phyloP scores from a whole-genome alignment of 2,329 filamentous ascomycete species.

The Fusarium buxicola region DNA sequence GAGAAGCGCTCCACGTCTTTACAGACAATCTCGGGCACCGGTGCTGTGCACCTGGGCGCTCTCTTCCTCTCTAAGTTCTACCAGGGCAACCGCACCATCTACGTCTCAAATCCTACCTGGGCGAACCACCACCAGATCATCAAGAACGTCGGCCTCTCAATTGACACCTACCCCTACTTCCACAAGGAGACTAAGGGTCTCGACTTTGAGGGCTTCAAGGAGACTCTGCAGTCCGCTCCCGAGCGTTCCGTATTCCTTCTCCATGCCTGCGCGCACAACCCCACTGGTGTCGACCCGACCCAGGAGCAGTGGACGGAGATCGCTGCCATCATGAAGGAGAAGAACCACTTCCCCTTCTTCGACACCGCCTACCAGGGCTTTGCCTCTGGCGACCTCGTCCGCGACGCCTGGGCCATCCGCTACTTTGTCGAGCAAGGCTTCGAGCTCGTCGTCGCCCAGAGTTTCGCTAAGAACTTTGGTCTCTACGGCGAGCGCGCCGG shows the following conservation, averaged over 20 bases:
- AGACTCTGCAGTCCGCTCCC: slow-evolving; percentile 75
- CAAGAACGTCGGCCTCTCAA: slow-evolving; percentile 82
- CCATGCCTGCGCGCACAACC: slow-evolving; percentile 97
- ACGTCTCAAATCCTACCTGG: slow-evolving; percentile 96
- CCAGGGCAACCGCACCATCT: slow-evolving; percentile 78
- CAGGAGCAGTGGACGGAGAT: slow-evolving; percentile 95
- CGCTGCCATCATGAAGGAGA: slow-evolving; percentile 78
- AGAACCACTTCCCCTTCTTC: slow-evolving; percentile 96
- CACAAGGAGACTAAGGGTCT: slow-evolving; percentile 88
- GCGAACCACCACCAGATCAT: slow-evolving; percentile 99
- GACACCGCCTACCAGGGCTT: slow-evolving; percentile 98
- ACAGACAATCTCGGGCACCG: slow-evolving; percentile 97
- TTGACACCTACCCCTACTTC: slow-evolving; percentile 94
- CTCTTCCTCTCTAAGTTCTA: slow-evolving; percentile 97
- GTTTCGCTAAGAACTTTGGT: slow-evolving; percentile 98
- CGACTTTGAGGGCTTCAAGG: slow-evolving; percentile 90
- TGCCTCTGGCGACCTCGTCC: slow-evolving; percentile 86
- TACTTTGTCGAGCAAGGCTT: slow-evolving; percentile 95
- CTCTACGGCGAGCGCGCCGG: slow-evolving; percentile 97
- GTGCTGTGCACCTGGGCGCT: slow-evolving; percentile 91
- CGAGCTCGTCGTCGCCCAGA: slow-evolving; percentile 88
- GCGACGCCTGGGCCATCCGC: slow-evolving; percentile 91
- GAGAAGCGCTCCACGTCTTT: slow-evolving; percentile 85
- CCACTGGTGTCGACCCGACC: slow-evolving; percentile 95
- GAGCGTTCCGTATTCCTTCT: slow-evolving; percentile 87